A percentile compares a stretch with the other conserved stretches of the same genome.
Conservation (phyloP, 2,329 filamentous ascomycete genomes). For the Acephala macrosclerotiorum region DNA sequence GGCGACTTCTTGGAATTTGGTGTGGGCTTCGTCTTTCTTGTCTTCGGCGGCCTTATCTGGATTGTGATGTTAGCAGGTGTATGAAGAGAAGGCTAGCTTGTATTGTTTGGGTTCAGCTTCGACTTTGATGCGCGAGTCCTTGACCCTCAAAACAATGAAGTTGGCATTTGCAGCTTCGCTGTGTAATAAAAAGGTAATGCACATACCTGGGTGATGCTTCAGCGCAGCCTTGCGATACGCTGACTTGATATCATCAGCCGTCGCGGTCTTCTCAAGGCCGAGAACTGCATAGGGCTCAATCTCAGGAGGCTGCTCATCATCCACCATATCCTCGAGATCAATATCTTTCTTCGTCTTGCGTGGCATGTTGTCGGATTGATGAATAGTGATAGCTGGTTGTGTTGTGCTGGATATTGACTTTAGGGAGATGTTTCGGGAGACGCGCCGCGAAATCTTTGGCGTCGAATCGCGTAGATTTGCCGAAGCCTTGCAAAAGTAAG, state of each 20-base stretch:
- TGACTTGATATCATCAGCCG: conserved; percentile 81
- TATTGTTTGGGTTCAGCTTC: neutral
- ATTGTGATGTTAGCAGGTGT: neutral
- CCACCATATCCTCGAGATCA: conserved; percentile 35
- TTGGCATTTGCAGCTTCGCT: neutral
- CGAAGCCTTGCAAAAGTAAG: neutral
- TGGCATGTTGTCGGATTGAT: conserved; percentile 31
- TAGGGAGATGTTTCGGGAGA: conserved; percentile 21
- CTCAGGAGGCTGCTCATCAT: conserved; percentile 36
- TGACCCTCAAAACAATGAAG: neutral
- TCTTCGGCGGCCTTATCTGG: conserved; percentile 78
- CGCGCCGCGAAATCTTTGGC: conserved; percentile 24
- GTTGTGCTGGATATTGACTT: conserved; percentile 20
- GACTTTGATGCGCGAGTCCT: neutral
- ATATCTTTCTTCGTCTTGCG: conserved; percentile 29
- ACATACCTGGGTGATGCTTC: conserved; percentile 81
- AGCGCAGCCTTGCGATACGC: conserved; percentile 93
- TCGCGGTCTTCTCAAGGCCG: conserved; percentile 72
- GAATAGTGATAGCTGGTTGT: conserved; percentile 3
- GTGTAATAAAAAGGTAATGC: neutral
- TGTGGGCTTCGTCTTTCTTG: conserved; percentile 75
- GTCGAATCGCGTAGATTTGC: conserved; percentile 28
- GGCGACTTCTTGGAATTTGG: conserved; percentile 87
- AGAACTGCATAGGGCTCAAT: conserved; percentile 85
- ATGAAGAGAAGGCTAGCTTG: neutral